phyloP scores from a whole-genome alignment of 371 early-diverging fungal species.

The Mortierella sp. region DNA sequence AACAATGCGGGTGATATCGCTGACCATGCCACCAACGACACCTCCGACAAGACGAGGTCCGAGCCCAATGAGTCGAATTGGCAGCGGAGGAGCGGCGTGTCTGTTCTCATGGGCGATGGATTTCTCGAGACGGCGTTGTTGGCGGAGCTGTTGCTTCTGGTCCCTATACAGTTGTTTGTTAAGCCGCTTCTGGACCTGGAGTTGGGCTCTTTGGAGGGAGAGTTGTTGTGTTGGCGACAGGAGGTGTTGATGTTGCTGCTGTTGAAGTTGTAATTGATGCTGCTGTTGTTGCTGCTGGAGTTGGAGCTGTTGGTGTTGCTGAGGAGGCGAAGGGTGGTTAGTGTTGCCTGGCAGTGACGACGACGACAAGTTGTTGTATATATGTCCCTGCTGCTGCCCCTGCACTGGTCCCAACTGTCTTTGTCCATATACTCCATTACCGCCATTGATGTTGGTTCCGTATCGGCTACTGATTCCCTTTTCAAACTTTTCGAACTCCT shows the following conservation, averaged over 20 bases:
- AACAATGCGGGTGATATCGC: not conserved
- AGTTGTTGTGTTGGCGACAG: not conserved
- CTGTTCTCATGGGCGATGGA: conserved; percentile 8
- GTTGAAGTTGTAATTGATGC: not conserved
- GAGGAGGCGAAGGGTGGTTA: not conserved
- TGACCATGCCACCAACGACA: conserved; percentile 8
- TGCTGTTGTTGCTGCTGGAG: not conserved
- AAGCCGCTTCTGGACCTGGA: not conserved
- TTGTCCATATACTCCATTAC: not conserved
- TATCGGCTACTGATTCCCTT: not conserved
- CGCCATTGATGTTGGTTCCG: not conserved
- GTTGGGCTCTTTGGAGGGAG: not conserved
- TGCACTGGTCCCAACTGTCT: not conserved
- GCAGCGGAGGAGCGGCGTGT: not conserved
- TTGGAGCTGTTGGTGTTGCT: not conserved
- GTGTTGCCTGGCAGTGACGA: not conserved
- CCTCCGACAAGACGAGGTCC: conserved; percentile 11
- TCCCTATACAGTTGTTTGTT: not conserved
- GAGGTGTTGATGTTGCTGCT: not conserved
- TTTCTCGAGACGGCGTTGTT: conserved; percentile 18
- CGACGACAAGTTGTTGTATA: not conserved
- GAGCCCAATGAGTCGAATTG: not conserved
- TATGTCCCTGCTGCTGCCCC: not conserved
- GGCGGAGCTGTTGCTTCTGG: conserved; percentile 15
- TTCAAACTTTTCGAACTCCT: not conserved